Conservation (phyloP, 2,329 filamentous ascomycete species). For the Hypocreales sp. region DNA sequence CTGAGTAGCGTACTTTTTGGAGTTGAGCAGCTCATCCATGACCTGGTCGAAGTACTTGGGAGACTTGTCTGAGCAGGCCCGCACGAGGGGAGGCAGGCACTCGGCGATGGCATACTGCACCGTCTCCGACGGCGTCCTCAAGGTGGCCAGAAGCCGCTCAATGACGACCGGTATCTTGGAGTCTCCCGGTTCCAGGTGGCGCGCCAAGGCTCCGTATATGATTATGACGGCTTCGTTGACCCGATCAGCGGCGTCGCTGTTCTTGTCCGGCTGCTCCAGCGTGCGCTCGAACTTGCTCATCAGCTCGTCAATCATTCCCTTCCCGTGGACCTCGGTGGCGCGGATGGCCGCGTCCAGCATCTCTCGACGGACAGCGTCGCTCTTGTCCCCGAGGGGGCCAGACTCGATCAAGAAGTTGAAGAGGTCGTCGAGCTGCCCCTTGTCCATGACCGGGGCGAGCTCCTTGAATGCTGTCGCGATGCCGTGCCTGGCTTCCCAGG, state of each 20-base stretch:
- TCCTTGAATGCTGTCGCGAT: slow-evolving; percentile 79
- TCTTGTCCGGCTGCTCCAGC: slow-evolving; percentile 72
- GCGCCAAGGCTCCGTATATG: slow-evolving; percentile 85
- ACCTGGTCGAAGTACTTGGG: slow-evolving; percentile 68
- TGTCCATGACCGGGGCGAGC: slow-evolving; percentile 54
- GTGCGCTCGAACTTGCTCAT: slow-evolving; percentile 87
- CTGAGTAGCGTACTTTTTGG: slow-evolving; percentile 84
- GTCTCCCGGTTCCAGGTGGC: slow-evolving; percentile 76
- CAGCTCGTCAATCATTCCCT: slow-evolving; percentile 67
- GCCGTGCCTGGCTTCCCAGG: slow-evolving; percentile 83
- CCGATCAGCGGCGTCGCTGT: slow-evolving; percentile 66
- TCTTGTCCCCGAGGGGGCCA: slow-evolving; percentile 76
- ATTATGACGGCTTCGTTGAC: slow-evolving; percentile 97
- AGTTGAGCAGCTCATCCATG: slow-evolving; percentile 65
- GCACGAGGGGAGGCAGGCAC: slow-evolving; percentile 82
- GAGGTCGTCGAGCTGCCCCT: slow-evolving; percentile 57
- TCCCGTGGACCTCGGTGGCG: slow-evolving; percentile 69
- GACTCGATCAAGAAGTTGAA: slow-evolving; percentile 73
- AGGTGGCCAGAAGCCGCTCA: slow-evolving; percentile 66
- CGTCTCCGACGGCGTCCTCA: slow-evolving; percentile 89
- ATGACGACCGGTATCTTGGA: slow-evolving; percentile 77
- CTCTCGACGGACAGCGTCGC: slow-evolving; percentile 60
- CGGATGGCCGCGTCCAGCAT: slow-evolving; percentile 84
- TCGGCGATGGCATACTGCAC: slow-evolving; percentile 95
- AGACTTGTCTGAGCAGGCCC: slow-evolving; percentile 62